Evolutionary conservation across 305 asterid species (phyloP).

Genomic region (Plantago coronopus): DNA sequence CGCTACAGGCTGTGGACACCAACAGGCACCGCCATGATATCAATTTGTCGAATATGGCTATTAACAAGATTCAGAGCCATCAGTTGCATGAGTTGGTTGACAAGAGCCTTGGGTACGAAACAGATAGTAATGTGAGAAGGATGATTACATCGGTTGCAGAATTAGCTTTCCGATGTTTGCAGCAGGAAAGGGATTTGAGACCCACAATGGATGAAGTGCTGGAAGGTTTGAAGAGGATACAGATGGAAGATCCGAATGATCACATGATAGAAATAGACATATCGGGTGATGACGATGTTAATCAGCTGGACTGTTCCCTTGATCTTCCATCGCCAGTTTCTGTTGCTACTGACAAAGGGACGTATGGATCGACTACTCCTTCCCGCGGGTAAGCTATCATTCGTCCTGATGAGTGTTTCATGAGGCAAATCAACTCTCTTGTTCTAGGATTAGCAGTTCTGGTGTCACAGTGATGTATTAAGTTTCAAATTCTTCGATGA

Average conservation of each 20-base stretch:
- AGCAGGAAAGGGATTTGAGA: constrained; percentile 71
- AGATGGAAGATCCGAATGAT: constrained; percentile 43
- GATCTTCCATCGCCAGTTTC: constrained; percentile 41
- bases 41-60: constrained; percentile 63
- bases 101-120: constrained; percentile 43
- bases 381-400: not conserved
- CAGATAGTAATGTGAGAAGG: constrained; percentile 41
- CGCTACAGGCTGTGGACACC: constrained; percentile 66
- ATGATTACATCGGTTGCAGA: constrained; percentile 60
- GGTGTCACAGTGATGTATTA: not conserved
- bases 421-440: not conserved
- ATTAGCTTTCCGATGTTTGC: constrained; percentile 78
- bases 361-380: constrained; percentile 6
- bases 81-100: constrained; percentile 62
- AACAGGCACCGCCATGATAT: constrained; percentile 56
- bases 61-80: constrained; percentile 61
- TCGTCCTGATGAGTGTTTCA: not conserved
- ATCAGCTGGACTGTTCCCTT: constrained; percentile 26
- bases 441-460: not conserved
- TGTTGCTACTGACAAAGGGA: not conserved
- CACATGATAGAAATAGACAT: constrained; percentile 55
- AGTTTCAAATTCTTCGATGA: not conserved
- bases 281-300: constrained; percentile 40
- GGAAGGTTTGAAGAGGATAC: constrained; percentile 43
- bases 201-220: constrained; percentile 77